Percentiles rank a stretch among this genome's conserved stretches.
Evolutionary conservation across 495 filamentous ascomycete species (phyloP).

Genomic region (Penicillium macrosclerotiorum): DNA sequence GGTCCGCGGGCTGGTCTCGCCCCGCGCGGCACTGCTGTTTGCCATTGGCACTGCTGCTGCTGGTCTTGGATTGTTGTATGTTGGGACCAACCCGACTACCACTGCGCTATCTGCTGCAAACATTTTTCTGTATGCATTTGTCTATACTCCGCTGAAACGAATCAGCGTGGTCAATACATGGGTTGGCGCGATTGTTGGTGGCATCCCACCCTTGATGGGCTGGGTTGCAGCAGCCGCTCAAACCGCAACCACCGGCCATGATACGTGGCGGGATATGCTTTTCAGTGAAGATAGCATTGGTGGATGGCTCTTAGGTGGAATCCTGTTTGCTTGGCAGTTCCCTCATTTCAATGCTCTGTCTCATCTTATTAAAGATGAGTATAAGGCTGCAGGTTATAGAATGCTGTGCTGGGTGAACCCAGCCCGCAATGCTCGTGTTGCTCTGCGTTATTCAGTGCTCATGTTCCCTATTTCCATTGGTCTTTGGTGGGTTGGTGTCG

Average conservation of each 20-base stretch:
- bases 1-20: constrained; percentile 75
- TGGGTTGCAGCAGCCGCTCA: constrained; percentile 94
- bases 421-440: constrained; percentile 76
- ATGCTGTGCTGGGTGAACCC: constrained; percentile 94
- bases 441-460: constrained; percentile 79
- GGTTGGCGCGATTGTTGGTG: constrained; percentile 90
- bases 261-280: constrained; percentile 76
- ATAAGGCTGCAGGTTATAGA: constrained; percentile 78
- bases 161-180: constrained; percentile 89
- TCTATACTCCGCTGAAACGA: constrained; percentile 91
- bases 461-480: constrained; percentile 87
- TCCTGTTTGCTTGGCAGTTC: constrained; percentile 96
- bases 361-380: constrained; percentile 85
- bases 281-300: constrained; percentile 68
- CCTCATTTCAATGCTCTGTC: constrained; percentile 95
- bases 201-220: constrained; percentile 94
- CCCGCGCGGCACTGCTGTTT: constrained; percentile 75
- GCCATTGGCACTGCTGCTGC: constrained; percentile 64
- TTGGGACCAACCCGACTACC: constrained; percentile 91
- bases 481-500: constrained; percentile 76
- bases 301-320: constrained; percentile 81
- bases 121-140: constrained; percentile 83
- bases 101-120: constrained; percentile 82
- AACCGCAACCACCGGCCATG: constrained; percentile 67
- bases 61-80: constrained; percentile 71